Evolutionary conservation across 2,329 filamentous ascomycete genomes (phyloP), one percentile per base, ranked within the genome.

Genomic region (Stagonosporopsis rhizophila): DNA sequence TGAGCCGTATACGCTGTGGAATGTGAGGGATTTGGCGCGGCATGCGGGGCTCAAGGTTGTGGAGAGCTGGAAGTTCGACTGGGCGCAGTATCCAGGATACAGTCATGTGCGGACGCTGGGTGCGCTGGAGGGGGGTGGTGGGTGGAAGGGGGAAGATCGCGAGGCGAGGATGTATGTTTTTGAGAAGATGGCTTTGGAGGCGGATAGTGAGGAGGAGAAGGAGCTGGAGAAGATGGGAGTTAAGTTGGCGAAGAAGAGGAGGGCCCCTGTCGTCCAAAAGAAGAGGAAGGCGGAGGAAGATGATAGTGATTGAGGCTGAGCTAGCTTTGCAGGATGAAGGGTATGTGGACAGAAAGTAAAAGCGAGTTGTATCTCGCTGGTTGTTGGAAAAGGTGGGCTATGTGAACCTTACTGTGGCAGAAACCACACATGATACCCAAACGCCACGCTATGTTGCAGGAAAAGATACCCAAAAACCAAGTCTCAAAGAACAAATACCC

Each of bases 1-100:
- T 56, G 89, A 96, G 75, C 95, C 95, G 0, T 99, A 99, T 75
- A 94, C 92, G 2, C 83, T 97, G 1, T 99, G 95, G 95, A 97
- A 98, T 78, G 84, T 98, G 23, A 85, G 88, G 32, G 94, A 97
- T 78, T 81, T 99, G 25, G 95, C 86, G 2, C 84, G 94, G 6
- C 91, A 96, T 74, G 82, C 83, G 4, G 90, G 89, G 5, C 78
- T 94, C 46, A 83, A 85, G 68, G 88, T 92, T 32, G 81, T 87
- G 65, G 80, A 84, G 67, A 92, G 88, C 73, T 93, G 90, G 71
- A 79, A 77, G 54, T 95, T 95, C 70, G 82, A 85, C 60, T 82
- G 85, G 5, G 77, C 68, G 15, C 85, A 83, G 22, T 95, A 94
- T 72, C 89, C 88, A 0, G 88, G 88, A 0, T 95, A 95, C 73